Evolutionary conservation across 169 alveolate genomes (phyloP), one percentile per base, ranked within the genome.

Genomic region (Eimeria maxima): DNA sequence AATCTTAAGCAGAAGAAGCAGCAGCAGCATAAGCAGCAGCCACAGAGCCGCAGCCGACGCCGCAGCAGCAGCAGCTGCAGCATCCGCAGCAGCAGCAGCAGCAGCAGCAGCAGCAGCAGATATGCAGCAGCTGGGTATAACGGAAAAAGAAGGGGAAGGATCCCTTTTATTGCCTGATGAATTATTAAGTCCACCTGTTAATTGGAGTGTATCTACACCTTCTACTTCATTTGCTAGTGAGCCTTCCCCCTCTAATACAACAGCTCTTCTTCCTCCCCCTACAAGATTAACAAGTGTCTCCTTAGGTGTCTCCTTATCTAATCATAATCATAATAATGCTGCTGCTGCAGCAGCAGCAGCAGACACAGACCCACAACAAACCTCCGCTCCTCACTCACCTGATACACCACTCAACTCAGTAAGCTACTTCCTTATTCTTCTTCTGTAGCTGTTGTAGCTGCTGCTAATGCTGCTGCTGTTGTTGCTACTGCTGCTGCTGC

Each of bases 1-100:
- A 4, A 16, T 27, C 69, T 0, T 7, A 11, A 69, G 80, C 80
- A 69, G 80, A 47, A 69, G 38, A 5, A 69, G 80, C 80, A 8
- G 80, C 87, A 76, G 87, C 87, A 76, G 87, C 63, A 6, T 57
- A 57, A 45, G 87, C 87, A 27, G 60, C 87, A 44, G 53, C 63
- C 38, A 29, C 53, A 44, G 60, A 33, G 38, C 38, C 38, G 84
- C 84, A 22, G 53, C 57, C 8, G 53, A 44, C 8, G 84, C 84
- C 47, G 57, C 84, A n/a, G 87, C 63, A 6, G 87, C 87, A 27
- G 60, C 87, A 44, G 53, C 63, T 42, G 60, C 53, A 44, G 60
- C 87, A 33, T 57, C 87, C 38, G 87, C 87, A 44, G 63, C 60
- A 33, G 87, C 87, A 20, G 87, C 53, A 33, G 87, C 87, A 44